Percentiles rank a stretch among this genome's conserved stretches.
Evolutionary conservation across 2,329 filamentous ascomycete species (phyloP).

Genomic region (Sporothrix brasiliensis): DNA sequence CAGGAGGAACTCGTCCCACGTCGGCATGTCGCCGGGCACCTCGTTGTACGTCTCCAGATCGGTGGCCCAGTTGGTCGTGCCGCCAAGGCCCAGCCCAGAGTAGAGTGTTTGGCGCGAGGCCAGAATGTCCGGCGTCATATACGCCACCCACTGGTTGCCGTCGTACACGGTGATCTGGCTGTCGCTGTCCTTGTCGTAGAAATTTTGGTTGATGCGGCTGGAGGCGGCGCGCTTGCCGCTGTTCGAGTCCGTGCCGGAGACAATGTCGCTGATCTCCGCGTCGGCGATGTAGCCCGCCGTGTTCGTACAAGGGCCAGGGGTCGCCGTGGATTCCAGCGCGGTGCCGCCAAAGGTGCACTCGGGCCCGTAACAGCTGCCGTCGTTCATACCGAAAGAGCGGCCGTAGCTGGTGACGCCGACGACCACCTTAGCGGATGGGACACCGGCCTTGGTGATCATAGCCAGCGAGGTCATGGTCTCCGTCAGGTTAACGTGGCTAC

Average conservation of each 20-base stretch:
- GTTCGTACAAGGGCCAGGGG: constrained; percentile 44
- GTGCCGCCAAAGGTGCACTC: constrained; percentile 44
- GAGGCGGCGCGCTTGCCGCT: background rate
- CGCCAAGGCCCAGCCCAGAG: constrained; percentile 32
- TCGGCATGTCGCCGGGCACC: background rate
- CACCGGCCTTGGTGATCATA: constrained; percentile 47
- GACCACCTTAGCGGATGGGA: constrained; percentile 40
- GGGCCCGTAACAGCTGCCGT: constrained; percentile 39
- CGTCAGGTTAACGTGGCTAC: constrained; percentile 46
- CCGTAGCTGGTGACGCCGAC: constrained; percentile 45
- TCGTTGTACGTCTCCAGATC: constrained; percentile 36
- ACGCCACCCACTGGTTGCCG: constrained; percentile 35
- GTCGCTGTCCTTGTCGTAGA: constrained; percentile 31
- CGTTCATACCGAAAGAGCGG: constrained; percentile 43
- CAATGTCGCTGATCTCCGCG: constrained; percentile 43
- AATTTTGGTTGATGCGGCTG: constrained; percentile 23
- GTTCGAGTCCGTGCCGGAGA: background rate
- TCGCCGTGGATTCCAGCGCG: constrained; percentile 38
- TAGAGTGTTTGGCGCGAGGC: constrained; percentile 33
- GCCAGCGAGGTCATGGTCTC: constrained; percentile 42
- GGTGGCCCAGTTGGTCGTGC: constrained; percentile 39
- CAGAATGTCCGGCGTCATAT: constrained; percentile 35
- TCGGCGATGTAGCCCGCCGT: constrained; percentile 47
- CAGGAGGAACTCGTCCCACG: constrained; percentile 32
- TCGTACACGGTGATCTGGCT: constrained; percentile 34